Evolutionary conservation across 371 early-diverging fungal genomes (phyloP).

Genomic region (Mortierella sp.): DNA sequence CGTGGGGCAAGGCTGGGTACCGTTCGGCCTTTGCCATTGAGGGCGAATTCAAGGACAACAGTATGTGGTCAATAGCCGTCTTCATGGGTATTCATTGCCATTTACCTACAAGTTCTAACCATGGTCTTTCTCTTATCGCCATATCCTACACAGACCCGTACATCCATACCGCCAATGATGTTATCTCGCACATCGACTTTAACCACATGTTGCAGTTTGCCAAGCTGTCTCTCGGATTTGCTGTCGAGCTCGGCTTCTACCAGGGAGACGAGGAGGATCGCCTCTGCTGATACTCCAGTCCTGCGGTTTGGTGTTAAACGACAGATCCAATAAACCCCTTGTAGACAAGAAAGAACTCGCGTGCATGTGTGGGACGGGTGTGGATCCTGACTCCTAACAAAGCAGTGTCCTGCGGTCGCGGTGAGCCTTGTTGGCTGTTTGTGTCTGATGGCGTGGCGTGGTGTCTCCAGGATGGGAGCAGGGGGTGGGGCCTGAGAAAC

Average conservation of each 20-base stretch:
- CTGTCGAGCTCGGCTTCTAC: slow-evolving; percentile 76
- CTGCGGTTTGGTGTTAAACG: too few species aligned
- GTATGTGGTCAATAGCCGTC: slow-evolving; percentile 24
- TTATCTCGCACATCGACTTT: slow-evolving; percentile 78
- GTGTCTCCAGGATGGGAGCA: too few species aligned
- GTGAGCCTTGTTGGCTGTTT: too few species aligned
- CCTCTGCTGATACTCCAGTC: too few species aligned
- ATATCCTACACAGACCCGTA: slow-evolving; percentile 46
- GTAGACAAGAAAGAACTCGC: too few species aligned
- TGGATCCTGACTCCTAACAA: too few species aligned
- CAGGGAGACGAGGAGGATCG: slow-evolving; percentile 52
- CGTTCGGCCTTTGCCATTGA: slow-evolving; percentile 91
- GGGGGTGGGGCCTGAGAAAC: too few species aligned
- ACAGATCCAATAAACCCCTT: too few species aligned
- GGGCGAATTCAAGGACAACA: slow-evolving; percentile 74
- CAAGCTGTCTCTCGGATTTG: slow-evolving; percentile 85
- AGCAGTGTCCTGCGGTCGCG: too few species aligned
- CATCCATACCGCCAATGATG: slow-evolving; percentile 83
- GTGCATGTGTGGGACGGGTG: too few species aligned
- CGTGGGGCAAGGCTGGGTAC: slow-evolving; percentile 88
- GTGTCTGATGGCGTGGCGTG: too few species aligned
- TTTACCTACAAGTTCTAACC: not conserved
- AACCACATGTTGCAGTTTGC: slow-evolving; percentile 88
- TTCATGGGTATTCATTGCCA: not conserved
- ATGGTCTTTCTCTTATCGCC: not conserved